These are phyloP conservation scores for Diaporthe caulivora DNA, from an alignment of 2,329 filamentous ascomycete species.

Conservation along the genomic window DNA sequence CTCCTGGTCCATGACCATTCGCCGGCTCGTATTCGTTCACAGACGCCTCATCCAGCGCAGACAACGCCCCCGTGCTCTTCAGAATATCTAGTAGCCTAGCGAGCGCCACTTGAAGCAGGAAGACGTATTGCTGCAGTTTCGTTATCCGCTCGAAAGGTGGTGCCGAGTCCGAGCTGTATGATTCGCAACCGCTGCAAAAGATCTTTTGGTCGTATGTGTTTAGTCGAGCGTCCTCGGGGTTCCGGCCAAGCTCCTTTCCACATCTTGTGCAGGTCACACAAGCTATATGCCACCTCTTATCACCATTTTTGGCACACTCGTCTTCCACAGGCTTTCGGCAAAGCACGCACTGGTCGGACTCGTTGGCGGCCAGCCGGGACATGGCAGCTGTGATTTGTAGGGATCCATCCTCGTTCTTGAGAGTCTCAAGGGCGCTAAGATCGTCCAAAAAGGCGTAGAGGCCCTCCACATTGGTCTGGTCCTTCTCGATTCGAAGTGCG, in stretches of 20 bases:
- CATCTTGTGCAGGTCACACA: conserved; percentile 83
- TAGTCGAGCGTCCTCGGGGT: conserved; percentile 78
- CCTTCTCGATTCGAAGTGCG: conserved; percentile 89
- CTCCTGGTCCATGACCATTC: conserved; percentile 67
- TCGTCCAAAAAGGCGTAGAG: conserved; percentile 87
- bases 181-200: conserved; percentile 77
- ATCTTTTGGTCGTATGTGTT: conserved; percentile 76
- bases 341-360: conserved; percentile 85
- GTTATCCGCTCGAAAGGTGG: conserved; percentile 79
- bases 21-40: conserved; percentile 74
- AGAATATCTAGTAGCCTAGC: conserved; percentile 90
- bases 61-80: conserved; percentile 83
- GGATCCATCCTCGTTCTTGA: conserved; percentile 74
- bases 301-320: conserved; percentile 82
- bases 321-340: conserved; percentile 94
- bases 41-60: conserved; percentile 80
- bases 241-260: conserved; percentile 74
- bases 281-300: conserved; percentile 84
- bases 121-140: conserved; percentile 94
- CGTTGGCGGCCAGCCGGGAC: conserved; percentile 76
- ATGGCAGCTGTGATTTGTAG: conserved; percentile 76
- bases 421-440: conserved; percentile 83
- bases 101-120: conserved; percentile 90
- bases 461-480: conserved; percentile 79
- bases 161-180: conserved; percentile 64